phyloP scores from a whole-genome alignment of 1,284 basidiomycete genomes.

The Malassezia yamatoensis region DNA sequence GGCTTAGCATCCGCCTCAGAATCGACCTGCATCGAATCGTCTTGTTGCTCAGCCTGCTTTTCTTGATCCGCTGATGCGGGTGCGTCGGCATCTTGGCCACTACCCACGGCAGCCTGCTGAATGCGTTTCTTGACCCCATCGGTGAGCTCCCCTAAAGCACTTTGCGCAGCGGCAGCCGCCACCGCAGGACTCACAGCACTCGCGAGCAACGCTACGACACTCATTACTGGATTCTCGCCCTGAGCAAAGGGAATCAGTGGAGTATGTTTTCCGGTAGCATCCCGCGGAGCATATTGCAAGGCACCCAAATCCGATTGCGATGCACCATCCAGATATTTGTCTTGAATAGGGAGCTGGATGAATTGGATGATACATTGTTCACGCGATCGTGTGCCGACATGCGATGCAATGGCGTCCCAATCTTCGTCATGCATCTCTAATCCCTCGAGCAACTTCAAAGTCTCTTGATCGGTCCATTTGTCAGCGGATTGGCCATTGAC shows the following conservation, averaged over 20 bases:
- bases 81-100: constrained; percentile 21
- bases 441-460: constrained; percentile 76
- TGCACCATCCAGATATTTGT: constrained; percentile 61
- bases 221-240: constrained; percentile 95
- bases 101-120: constrained; percentile 21
- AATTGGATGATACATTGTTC: constrained; percentile 95
- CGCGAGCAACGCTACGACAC: constrained; percentile 90
- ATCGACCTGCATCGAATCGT: neutral
- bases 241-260: constrained; percentile 66
- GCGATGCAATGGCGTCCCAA: constrained; percentile 81
- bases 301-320: constrained; percentile 58
- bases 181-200: constrained; percentile 81
- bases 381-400: constrained; percentile 78
- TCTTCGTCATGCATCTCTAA: constrained; percentile 98
- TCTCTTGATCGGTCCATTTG: constrained; percentile 86
- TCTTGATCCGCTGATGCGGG: neutral
- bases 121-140: constrained; percentile 33
- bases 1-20: neutral
- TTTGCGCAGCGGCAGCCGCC: constrained; percentile 85
- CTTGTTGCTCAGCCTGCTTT: neutral
- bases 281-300: constrained; percentile 56
- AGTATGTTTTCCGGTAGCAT: constrained; percentile 20
- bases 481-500: constrained; percentile 54
- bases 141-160: constrained; percentile 59
- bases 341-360: constrained; percentile 91